These are phyloP conservation scores for Carex arenaria DNA, from an alignment of 202 grass and related monocot species.

Conservation along the genomic window DNA sequence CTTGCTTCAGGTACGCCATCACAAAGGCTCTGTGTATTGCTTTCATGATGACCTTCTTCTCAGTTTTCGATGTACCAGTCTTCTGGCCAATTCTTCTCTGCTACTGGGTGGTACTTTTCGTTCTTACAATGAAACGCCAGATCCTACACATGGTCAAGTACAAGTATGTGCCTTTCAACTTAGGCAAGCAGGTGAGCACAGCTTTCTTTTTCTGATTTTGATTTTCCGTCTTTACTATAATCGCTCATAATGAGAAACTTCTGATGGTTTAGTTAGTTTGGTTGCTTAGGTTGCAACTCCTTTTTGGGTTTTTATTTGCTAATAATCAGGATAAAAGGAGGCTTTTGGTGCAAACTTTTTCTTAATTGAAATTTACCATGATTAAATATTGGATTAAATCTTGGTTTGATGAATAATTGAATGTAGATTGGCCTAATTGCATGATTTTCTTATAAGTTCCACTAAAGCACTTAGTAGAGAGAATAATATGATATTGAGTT, in stretches of 20 bases:
- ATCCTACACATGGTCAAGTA: slow-evolving; percentile 88
- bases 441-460: not conserved
- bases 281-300: not conserved
- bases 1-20: slow-evolving; percentile 66
- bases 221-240: not conserved
- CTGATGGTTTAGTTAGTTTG: not conserved
- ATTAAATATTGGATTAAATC: not conserved
- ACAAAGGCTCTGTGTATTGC: slow-evolving; percentile 78
- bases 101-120: slow-evolving; percentile 78
- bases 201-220: not conserved
- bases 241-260: not conserved
- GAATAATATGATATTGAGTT: not conserved
- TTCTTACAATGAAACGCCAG: slow-evolving; percentile 83
- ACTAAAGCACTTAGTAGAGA: not conserved
- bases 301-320: not conserved
- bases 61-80: slow-evolving; percentile 76
- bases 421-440: not conserved
- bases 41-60: slow-evolving; percentile 95
- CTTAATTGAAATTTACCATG: not conserved
- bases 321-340: not conserved
- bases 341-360: not conserved
- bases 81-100: slow-evolving; percentile 90
- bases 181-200: slow-evolving; percentile 67
- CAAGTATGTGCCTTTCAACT: slow-evolving; percentile 75
- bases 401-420: not conserved